These are phyloP conservation scores for Eremochloa ophiuroides DNA, from an alignment of 176 grass and related monocot species.

Conservation along the genomic window DNA sequence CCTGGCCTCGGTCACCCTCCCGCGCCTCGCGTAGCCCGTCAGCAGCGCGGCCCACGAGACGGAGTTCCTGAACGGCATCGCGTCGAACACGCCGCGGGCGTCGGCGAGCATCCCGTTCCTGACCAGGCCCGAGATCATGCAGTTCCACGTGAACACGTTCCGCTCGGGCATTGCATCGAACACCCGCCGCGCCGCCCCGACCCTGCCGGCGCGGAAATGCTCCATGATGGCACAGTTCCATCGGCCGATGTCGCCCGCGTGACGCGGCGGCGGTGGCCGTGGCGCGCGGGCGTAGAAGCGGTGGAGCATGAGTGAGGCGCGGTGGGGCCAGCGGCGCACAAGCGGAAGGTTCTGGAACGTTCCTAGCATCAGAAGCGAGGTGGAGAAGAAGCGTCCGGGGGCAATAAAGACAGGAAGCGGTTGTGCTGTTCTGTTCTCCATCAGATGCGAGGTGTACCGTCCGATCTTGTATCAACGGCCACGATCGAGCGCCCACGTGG, in stretches of 20 bases:
- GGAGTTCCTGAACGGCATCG: conserved; percentile 50
- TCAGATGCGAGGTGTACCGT: not conserved
- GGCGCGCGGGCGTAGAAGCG: not conserved
- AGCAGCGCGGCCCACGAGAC: conserved; percentile 54
- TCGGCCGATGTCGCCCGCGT: conserved; percentile 16
- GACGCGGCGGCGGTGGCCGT: not conserved
- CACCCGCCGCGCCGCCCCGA: conserved; percentile 28
- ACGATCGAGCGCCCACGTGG: not conserved
- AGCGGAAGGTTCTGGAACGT: conserved; percentile 35
- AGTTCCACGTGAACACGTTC: conserved; percentile 60
- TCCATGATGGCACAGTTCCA: conserved; percentile 44
- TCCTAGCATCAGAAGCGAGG: conserved; percentile 31
- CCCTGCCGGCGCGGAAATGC: conserved; percentile 34
- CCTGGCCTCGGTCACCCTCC: conserved; percentile 48
- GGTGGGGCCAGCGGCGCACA: not conserved
- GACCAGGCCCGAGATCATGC: conserved; percentile 51
- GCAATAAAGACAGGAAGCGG: not conserved
- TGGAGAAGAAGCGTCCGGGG: not conserved
- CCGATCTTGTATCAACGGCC: not conserved
- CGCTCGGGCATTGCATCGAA: conserved; percentile 56
- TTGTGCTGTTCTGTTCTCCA: not conserved
- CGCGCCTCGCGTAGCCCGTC: conserved; percentile 33
- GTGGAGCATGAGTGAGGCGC: not conserved
- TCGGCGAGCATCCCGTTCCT: conserved; percentile 47
- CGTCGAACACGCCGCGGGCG: conserved; percentile 43